These are phyloP conservation scores for Colletotrichum godetiae DNA, from an alignment of 2,329 filamentous ascomycete genomes.

Conservation along the genomic window DNA sequence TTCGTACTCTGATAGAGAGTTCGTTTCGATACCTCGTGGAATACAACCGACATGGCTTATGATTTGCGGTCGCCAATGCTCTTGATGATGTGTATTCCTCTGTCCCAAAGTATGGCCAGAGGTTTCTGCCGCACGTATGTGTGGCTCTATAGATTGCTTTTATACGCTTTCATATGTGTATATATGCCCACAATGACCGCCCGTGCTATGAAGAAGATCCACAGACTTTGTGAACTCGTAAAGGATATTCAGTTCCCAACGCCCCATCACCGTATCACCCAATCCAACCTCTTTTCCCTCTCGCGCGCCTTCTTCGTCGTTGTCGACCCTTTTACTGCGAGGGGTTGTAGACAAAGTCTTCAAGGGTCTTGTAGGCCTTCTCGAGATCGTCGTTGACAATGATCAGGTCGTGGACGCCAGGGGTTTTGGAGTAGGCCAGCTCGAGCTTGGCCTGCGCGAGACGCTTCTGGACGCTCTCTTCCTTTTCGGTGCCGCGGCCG, in stretches of 20 bases:
- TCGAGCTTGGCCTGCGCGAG: constrained; percentile 79
- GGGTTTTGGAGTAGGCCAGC: constrained; percentile 76
- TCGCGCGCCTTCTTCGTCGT: neutral
- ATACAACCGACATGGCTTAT: constrained; percentile 31
- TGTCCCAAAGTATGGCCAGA: neutral
- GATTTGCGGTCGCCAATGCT: constrained; percentile 42
- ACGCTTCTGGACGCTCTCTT: constrained; percentile 76
- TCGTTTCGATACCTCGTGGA: constrained; percentile 55
- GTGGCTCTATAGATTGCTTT: constrained; percentile 14
- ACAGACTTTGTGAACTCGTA: constrained; percentile 11
- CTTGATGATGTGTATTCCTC: constrained; percentile 47
- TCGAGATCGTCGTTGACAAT: constrained; percentile 58
- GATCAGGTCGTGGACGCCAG: constrained; percentile 61
- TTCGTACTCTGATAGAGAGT: constrained; percentile 54
- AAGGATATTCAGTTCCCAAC: constrained; percentile 19
- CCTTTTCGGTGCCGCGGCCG: constrained; percentile 81
- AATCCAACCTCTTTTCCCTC: neutral
- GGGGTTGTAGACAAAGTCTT: constrained; percentile 58
- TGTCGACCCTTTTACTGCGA: neutral
- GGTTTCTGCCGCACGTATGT: neutral
- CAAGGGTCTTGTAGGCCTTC: constrained; percentile 63
- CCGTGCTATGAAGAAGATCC: constrained; percentile 20
- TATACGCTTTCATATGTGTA: constrained; percentile 14
- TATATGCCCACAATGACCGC: constrained; percentile 19
- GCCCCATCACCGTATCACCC: neutral